A percentile compares a stretch with the other conserved stretches of the same genome.
Conservation (phyloP, 805 yeast species). For the Pichia heedii region DNA sequence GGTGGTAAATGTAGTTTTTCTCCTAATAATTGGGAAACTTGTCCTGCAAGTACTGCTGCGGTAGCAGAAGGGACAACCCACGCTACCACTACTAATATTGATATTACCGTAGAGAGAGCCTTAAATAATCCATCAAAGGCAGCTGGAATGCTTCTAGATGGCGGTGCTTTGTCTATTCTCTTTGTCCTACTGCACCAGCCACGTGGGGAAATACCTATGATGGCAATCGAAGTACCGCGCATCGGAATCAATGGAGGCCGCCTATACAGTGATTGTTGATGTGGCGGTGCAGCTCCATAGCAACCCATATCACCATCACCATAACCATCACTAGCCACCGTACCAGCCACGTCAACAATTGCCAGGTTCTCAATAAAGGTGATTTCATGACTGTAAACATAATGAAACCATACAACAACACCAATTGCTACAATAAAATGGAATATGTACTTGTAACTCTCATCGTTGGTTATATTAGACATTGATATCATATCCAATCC, state of each 20-base stretch:
- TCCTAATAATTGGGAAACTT: background rate
- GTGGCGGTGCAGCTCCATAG: background rate
- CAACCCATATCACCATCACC: background rate
- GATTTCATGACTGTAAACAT: slow-evolving; percentile 48
- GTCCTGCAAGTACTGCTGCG: background rate
- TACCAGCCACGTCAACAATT: background rate
- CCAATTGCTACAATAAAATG: slow-evolving; percentile 56
- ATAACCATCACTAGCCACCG: background rate
- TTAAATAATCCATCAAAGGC: background rate
- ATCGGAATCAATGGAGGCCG: background rate
- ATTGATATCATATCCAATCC: slow-evolving; percentile 67
- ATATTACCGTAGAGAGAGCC: background rate
- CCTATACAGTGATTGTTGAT: no score
- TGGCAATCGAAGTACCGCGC: background rate
- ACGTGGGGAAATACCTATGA: background rate
- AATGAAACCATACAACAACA: slow-evolving; percentile 49
- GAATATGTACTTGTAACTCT: slow-evolving; percentile 41
- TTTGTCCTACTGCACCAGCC: background rate
- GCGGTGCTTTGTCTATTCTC: no score
- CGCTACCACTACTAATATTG: background rate
- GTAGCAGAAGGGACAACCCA: background rate
- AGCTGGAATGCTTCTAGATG: background rate
- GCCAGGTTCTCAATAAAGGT: slow-evolving; percentile 33
- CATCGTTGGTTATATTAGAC: slow-evolving; percentile 52
- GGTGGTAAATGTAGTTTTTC: no score